phyloP scores from a whole-genome alignment of 1,139 yeast genomes.

The Meyerozyma elateridarum region DNA sequence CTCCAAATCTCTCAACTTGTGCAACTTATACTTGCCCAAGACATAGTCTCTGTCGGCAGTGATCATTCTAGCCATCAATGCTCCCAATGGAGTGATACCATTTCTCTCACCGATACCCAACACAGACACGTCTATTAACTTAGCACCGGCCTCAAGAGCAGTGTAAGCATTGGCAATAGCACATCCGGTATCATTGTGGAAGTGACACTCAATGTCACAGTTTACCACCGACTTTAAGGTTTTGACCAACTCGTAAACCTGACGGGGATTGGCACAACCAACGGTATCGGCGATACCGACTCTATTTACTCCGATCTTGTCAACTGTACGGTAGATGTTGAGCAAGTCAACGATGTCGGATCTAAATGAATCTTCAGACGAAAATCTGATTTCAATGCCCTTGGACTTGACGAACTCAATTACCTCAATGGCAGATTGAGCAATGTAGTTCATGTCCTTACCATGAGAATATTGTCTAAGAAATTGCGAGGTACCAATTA shows the following conservation, averaged over 20 bases:
- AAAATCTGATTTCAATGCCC: constrained; percentile 53
- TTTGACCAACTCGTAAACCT: constrained; percentile 54
- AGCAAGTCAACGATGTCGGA: constrained; percentile 54
- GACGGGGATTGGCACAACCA: constrained; percentile 60
- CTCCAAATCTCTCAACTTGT: constrained; percentile 52
- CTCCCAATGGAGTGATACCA: constrained; percentile 58
- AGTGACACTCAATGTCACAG: constrained; percentile 57
- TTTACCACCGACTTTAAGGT: constrained; percentile 53
- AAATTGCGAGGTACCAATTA: constrained; percentile 55
- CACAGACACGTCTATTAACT: constrained; percentile 52
- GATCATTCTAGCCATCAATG: constrained; percentile 60
- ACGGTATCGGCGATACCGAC: constrained; percentile 62
- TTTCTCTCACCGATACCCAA: constrained; percentile 60
- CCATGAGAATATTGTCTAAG: constrained; percentile 50
- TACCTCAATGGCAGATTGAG: constrained; percentile 50
- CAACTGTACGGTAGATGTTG: constrained; percentile 53
- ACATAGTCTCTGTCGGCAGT: constrained; percentile 58
- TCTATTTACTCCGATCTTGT: constrained; percentile 55
- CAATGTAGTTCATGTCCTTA: constrained; percentile 51
- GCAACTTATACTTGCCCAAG: constrained; percentile 50
- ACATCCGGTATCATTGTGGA: constrained; percentile 61
- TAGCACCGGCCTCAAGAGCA: constrained; percentile 60
- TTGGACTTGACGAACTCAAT: constrained; percentile 55
- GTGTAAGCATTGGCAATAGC: constrained; percentile 60
- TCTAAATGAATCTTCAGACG: constrained; percentile 56